Percentiles rank a stretch among this genome's conserved stretches.
Conservation (phyloP, 2,329 filamentous ascomycete species). For the Phyllosticta citrichinensis region DNA sequence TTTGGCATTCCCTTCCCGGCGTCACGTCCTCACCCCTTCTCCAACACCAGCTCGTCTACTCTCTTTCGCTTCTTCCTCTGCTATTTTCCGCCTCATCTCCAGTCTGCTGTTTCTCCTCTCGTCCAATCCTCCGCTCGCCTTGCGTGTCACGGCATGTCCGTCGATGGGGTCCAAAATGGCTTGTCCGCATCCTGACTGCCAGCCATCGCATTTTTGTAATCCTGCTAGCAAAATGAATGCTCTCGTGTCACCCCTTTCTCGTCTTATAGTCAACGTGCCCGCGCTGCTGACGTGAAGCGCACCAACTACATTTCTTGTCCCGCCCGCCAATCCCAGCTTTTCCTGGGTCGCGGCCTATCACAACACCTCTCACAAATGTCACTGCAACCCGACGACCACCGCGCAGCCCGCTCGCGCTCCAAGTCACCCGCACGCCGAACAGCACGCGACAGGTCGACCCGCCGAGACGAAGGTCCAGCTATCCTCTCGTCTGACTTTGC, state of each 20-base stretch:
- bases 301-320: not conserved
- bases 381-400: constrained; percentile 30
- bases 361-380: constrained; percentile 22
- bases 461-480: constrained; percentile 4
- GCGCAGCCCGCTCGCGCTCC: constrained; percentile 31
- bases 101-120: not conserved
- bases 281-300: constrained; percentile 7
- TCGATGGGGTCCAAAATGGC: constrained; percentile 3
- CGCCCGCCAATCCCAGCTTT: not conserved
- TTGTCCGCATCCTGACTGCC: constrained; percentile 1
- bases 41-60: not conserved
- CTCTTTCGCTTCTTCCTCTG: not conserved
- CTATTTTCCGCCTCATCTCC: not conserved
- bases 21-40: not conserved
- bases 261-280: not conserved
- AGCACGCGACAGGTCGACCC: constrained; percentile 24
- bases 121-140: not conserved
- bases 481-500: constrained; percentile 10
- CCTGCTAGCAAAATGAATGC: constrained; percentile 1
- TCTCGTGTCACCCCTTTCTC: constrained; percentile 1
- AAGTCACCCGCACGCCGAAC: constrained; percentile 31
- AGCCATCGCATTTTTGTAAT: constrained; percentile 6
- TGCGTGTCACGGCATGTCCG: not conserved
- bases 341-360: constrained; percentile 4
- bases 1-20: not conserved